Base-by-base conservation (phyloP, 1,284 basidiomycete species). In the Cryptococcus neoformans region DNA sequence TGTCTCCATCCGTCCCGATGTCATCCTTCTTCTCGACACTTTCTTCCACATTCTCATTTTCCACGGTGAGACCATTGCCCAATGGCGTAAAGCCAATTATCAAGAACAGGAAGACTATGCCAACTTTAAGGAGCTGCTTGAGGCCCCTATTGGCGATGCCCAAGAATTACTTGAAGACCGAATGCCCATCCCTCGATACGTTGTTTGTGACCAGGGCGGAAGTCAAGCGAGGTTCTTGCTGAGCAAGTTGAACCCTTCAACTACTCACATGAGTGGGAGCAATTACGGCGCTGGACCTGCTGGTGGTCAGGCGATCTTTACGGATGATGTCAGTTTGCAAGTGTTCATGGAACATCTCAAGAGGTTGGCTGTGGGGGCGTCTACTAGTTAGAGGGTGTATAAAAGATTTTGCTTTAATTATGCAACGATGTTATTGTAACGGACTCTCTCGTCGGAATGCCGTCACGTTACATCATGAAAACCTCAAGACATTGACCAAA, bases 41-140 rank as follows among this genome's bases (percentile, higher is more conserved):
- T 99, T 97, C 85, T 99, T 99, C 91, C 96, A 99, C 77, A 97
- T 99, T 67, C 88, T 99, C 70, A 99, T 99, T 79, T 99, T 97
- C 89, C 94, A 99, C 75, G 96, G 96, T 36, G 92, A 95, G 78
- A 93, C 93, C 14, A 85, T 99, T 54, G 93, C 95, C 0, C 89
- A 94, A 76, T 99, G 96, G 96, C 85, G 95, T 56, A 98, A 99
- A 79, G 92, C 92, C n/a, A 93, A 94, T 6, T 99, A 99, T 74
- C 96, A 99, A 74, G 94, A 99, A 8, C 94, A 98, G 79, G 95
- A 98, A 73, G 95, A 93, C 39, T 97, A 99, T 68, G 96, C 98
- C 76, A 98, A 98, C 80, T 92, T 99, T 80, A 93, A 93, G 73
- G 93, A 97, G 78, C 80, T 98, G 56, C 83, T 99, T 41, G 91